phyloP scores from a whole-genome alignment of 345 rosid genomes.

The Sisymbrium altissimum region DNA sequence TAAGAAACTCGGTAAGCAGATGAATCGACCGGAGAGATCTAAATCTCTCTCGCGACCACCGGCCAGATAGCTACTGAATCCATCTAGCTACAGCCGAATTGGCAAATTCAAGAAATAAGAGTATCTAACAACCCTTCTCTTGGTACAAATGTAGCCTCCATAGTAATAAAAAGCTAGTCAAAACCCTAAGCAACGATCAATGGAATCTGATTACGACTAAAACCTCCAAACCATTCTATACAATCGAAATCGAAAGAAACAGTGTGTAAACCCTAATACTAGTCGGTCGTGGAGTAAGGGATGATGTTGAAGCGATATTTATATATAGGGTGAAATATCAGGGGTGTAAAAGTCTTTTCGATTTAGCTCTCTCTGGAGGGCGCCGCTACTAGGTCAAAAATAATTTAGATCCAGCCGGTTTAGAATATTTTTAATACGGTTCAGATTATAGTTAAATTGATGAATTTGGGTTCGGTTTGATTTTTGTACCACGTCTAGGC shows the following conservation, averaged over 20 bases:
- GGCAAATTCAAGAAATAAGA: conserved; percentile 64
- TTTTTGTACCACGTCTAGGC: too few relatives aligned
- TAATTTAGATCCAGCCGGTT: too few relatives aligned
- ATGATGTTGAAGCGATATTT: neutral
- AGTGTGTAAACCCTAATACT: neutral
- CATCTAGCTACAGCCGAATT: conserved; percentile 66
- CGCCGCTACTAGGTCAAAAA: conserved; percentile 18
- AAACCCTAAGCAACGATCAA: too few relatives aligned
- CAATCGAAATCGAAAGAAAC: neutral
- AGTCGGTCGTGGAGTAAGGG: neutral
- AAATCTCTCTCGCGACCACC: conserved; percentile 48
- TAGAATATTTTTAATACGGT: too few relatives aligned
- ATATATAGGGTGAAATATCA: conserved; percentile 9
- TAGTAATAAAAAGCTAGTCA: neutral
- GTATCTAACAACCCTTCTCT: conserved; percentile 43
- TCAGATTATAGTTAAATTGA: neutral
- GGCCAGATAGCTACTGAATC: conserved; percentile 69
- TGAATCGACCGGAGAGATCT: conserved; percentile 42
- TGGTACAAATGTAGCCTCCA: conserved; percentile 64
- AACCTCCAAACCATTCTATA: neutral
- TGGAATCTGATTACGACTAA: neutral
- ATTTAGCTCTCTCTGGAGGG: neutral
- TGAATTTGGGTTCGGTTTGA: neutral
- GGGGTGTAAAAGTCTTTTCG: neutral
- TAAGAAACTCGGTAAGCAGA: conserved; percentile 96